Evolutionary conservation across 2,329 filamentous ascomycete species (phyloP).

Genomic region (Verticillium nubilum): DNA sequence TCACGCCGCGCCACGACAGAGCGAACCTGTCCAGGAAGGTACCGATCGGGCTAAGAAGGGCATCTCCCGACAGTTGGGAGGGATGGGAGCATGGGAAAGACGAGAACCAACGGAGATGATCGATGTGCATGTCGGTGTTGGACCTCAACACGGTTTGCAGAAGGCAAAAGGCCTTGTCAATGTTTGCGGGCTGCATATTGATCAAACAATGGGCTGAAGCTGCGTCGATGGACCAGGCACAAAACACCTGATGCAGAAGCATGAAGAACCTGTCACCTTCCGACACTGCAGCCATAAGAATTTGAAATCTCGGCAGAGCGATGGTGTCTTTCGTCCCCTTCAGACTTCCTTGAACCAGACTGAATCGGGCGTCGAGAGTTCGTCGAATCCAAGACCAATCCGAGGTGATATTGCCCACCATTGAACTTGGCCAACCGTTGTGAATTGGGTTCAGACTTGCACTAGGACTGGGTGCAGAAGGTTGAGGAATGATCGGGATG

Average conservation of each 20-base stretch:
- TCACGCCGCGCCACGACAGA: slow-evolving; percentile 25
- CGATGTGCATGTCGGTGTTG: slow-evolving; percentile 7
- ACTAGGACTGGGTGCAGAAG: not conserved
- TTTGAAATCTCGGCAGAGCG: slow-evolving; percentile 35
- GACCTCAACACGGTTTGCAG: not conserved
- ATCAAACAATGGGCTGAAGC: slow-evolving; percentile 24
- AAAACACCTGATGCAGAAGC: slow-evolving; percentile 60
- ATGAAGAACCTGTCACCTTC: slow-evolving; percentile 59
- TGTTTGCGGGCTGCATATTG: slow-evolving; percentile 1
- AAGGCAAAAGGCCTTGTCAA: slow-evolving; percentile 26
- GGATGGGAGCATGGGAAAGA: slow-evolving; percentile 15
- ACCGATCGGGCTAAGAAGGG: not conserved
- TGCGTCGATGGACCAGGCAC: slow-evolving; percentile 40
- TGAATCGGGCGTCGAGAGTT: not conserved
- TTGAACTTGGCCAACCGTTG: not conserved
- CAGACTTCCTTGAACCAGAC: not conserved
- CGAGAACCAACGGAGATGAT: slow-evolving; percentile 22
- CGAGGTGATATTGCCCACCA: not conserved
- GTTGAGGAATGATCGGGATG: not conserved
- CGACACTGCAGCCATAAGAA: slow-evolving; percentile 52
- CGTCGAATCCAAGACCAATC: not conserved
- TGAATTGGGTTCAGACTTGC: too few species aligned
- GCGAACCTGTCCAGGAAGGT: not conserved
- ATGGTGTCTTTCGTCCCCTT: slow-evolving; percentile 1
- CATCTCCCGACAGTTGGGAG: not conserved